Evolutionary conservation across 108 stramenopile genomes (phyloP).

Genomic region (Schizochytrium sp.): DNA sequence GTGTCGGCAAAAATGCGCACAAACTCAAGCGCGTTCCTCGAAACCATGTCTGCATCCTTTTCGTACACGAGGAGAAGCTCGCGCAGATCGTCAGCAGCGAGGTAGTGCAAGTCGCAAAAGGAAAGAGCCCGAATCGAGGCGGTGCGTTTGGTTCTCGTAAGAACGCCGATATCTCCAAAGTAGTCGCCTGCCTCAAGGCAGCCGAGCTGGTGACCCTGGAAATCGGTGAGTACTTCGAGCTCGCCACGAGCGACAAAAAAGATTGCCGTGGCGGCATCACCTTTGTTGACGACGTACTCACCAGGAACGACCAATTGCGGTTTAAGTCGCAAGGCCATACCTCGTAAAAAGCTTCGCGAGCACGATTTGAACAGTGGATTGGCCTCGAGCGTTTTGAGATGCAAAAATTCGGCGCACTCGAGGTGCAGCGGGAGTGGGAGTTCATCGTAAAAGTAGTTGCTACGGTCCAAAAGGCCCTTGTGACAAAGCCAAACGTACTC

Average conservation of each 20-base stretch:
- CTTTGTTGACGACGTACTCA: conserved; percentile 3
- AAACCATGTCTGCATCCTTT: background rate
- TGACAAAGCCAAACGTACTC: conserved; percentile 12
- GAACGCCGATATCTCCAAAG: background rate
- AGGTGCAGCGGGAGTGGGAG: background rate
- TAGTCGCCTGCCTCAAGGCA: background rate
- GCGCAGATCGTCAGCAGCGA: background rate
- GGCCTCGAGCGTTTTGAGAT: background rate
- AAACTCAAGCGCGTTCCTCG: conserved; percentile 5
- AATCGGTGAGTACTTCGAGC: background rate
- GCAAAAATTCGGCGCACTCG: background rate
- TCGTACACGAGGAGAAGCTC: background rate
- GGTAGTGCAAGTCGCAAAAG: background rate
- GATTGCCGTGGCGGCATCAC: background rate
- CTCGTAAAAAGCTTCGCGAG: background rate
- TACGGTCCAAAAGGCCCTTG: background rate
- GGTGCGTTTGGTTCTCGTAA: background rate
- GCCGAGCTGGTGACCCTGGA: background rate
- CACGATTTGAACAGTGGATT: background rate
- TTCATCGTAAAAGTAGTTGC: background rate
- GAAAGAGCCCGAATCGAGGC: background rate
- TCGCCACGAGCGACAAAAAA: background rate
- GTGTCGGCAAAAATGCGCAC: background rate
- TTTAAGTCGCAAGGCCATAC: background rate
- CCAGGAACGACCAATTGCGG: background rate